Evolutionary conservation across 129 eudicot genomes (phyloP).

Genomic region (Tagetes erecta): DNA sequence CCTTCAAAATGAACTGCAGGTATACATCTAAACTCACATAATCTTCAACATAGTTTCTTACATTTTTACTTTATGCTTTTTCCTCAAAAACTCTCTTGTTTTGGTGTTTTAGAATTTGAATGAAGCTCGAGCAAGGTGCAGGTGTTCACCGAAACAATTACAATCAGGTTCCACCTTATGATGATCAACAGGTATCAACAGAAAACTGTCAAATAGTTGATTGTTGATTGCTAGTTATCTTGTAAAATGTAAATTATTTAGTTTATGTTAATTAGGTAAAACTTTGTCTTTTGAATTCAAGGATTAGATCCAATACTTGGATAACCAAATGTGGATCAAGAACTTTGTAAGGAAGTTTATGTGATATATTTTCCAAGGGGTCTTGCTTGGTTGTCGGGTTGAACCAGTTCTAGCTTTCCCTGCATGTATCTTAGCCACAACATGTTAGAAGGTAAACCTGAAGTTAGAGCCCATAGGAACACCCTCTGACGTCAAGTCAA

Average conservation of each 20-base stretch:
- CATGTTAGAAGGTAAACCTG: slow-evolving; percentile 5
- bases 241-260: slow-evolving; percentile 36
- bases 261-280: slow-evolving; percentile 27
- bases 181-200: slow-evolving; percentile 17
- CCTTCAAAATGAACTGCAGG: slow-evolving; percentile 87
- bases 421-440: background rate
- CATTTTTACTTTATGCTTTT: background rate
- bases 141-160: slow-evolving; percentile 46
- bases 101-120: slow-evolving; percentile 49
- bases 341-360: slow-evolving; percentile 26
- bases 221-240: slow-evolving; percentile 4
- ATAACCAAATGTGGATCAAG: slow-evolving; percentile 31
- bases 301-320: slow-evolving; percentile 28
- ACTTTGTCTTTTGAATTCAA: slow-evolving; percentile 14
- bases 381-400: slow-evolving; percentile 14
- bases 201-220: slow-evolving; percentile 15
- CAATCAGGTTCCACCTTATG: slow-evolving; percentile 27
- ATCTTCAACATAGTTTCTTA: background rate
- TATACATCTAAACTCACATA: slow-evolving; percentile 16
- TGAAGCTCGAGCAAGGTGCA: slow-evolving; percentile 63
- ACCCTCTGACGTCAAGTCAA: background rate
- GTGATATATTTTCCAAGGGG: slow-evolving; percentile 22
- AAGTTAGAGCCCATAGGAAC: background rate
- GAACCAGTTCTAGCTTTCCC: background rate
- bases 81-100: slow-evolving; percentile 22